Conservation (phyloP, 2,329 filamentous ascomycete genomes). For the Beauveria brongniartii region DNA sequence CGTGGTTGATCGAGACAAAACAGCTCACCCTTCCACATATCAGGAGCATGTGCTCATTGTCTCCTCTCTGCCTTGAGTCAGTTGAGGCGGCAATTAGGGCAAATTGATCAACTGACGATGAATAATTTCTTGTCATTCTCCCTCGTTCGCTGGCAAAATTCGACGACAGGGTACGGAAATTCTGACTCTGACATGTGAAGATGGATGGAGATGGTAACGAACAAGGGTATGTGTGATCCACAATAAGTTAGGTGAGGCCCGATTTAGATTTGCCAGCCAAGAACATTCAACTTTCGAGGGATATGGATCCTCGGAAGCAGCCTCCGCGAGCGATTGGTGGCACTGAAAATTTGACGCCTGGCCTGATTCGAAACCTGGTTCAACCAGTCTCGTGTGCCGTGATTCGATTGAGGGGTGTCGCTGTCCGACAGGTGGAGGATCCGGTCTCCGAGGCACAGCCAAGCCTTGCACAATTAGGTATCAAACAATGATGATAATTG, state of each 20-base stretch:
- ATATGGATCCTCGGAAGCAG: slow-evolving; percentile 6
- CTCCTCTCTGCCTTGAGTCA: not conserved
- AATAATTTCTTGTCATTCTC: not conserved
- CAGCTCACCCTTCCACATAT: not conserved
- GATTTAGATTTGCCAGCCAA: slow-evolving; percentile 9
- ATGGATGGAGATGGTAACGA: not conserved
- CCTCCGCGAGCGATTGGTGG: not conserved
- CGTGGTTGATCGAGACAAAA: not conserved
- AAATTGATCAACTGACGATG: not conserved
- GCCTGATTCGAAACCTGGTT: not conserved
- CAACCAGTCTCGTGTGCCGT: not conserved
- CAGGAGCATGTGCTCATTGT: not conserved
- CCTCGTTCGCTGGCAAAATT: not conserved
- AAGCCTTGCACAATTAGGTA: not conserved
- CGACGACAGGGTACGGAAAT: not conserved
- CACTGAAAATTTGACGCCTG: slow-evolving; percentile 1
- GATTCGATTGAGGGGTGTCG: not conserved
- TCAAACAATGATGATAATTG: not conserved
- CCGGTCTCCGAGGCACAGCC: not conserved
- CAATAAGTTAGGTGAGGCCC: slow-evolving; percentile 5
- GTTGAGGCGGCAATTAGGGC: not conserved
- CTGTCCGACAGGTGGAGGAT: not conserved
- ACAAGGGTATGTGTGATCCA: not conserved
- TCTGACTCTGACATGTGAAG: slow-evolving; percentile 8
- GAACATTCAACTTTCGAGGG: not conserved